Conservation (phyloP, 257 asterid species). For the Nicotiana attenuata region DNA sequence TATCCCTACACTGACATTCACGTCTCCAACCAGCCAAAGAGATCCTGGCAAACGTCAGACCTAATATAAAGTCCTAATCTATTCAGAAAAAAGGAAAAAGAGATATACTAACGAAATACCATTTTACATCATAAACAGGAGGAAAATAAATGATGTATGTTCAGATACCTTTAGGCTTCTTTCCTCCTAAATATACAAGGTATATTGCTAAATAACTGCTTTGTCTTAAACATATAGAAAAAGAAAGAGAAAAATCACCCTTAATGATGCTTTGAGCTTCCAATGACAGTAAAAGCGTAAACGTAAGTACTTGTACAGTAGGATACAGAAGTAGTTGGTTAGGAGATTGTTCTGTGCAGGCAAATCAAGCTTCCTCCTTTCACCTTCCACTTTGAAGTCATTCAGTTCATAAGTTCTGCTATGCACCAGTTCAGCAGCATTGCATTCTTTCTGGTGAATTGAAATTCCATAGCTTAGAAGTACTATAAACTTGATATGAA, state of each 20-base stretch:
- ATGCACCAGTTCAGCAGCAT: constrained; percentile 28
- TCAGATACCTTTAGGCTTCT: not conserved
- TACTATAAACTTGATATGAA: constrained; percentile 2
- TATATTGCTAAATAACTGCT: not conserved
- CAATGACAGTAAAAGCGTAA: not conserved
- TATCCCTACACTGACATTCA: not conserved
- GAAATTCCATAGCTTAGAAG: constrained; percentile 10
- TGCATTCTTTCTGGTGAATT: constrained; percentile 37
- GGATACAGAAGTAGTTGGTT: constrained; percentile 98
- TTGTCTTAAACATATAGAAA: not conserved
- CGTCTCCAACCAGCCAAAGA: not conserved
- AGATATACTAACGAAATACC: not conserved
- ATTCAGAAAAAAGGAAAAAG: not conserved
- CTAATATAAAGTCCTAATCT: not conserved
- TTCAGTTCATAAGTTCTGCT: constrained; percentile 47
- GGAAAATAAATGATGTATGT: not conserved
- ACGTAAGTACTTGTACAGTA: constrained; percentile 5
- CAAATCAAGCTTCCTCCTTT: constrained; percentile 65
- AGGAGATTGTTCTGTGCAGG: constrained; percentile 88
- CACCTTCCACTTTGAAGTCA: constrained; percentile 58
- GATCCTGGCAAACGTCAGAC: not conserved
- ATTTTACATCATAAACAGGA: not conserved
- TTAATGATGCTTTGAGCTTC: not conserved
- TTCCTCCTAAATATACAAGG: not conserved
- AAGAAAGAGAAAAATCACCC: not conserved